Base-by-base conservation (phyloP, 1,139 yeast genomes). In the Yamadazyma friedrichii region DNA sequence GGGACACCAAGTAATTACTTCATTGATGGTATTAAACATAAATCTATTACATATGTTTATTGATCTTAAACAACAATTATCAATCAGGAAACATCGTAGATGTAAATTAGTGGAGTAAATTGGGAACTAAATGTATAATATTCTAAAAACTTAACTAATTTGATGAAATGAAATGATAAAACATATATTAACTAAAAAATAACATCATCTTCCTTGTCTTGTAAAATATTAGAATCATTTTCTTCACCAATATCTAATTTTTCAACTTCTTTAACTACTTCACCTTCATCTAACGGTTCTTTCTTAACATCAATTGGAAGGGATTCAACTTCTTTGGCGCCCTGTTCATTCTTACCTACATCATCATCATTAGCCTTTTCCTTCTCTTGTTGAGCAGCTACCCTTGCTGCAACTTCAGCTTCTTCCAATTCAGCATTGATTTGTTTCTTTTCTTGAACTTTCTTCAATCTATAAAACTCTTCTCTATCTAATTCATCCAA, bases 401-500 rank as follows among this genome's bases (percentile, higher is more conserved):
- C 52, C 27, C 52, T 42, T 42, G 48, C 47, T 38, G 51, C 55
- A 28, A 35, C 48, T 54, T 54, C 36, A 67, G 77, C 84, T 46
- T 83, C 91, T n/a, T 74, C 76, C 4, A 72, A 76, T 2, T 85
- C 91, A 22, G 75, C 74, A 33, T 84, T 88, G 46, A 80, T 77
- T 65, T 89, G 96, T 65, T 93, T 93, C 84, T 89, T 91, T 61
- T 89, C 94, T 67, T 93, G 97, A 41, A 93, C 97, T 66, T 93
- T 93, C 71, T 93, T 93, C 71, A 93, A 80, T 57, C 98, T 76
- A 68, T 89, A 93, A 61, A 93, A 93, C 67, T 93, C 98, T 67
- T 93, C 98, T 76, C 98, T 85, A 63, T 93, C 98, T 64, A 93
- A 77, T 68, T 93, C 98, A 64, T 93, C 98, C 62, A 93, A 78